Evolutionary conservation across 805 yeast species (phyloP).

Genomic region (Zygosaccharomyces lentus): DNA sequence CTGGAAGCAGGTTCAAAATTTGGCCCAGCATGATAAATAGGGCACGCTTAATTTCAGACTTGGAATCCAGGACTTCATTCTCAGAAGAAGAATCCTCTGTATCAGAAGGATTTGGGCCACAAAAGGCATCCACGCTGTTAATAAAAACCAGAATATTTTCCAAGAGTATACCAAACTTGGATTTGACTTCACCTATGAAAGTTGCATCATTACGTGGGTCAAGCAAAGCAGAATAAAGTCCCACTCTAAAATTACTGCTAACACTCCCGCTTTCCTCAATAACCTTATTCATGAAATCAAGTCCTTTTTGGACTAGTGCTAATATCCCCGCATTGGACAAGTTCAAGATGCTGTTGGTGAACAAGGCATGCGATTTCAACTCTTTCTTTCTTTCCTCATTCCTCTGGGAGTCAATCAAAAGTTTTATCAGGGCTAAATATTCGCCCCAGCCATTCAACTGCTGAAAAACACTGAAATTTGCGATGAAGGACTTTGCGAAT

Average conservation of each 20-base stretch:
- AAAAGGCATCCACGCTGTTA: slow-evolving; percentile 13
- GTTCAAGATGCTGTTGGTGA: slow-evolving; percentile 56
- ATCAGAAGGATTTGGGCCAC: slow-evolving; percentile 1
- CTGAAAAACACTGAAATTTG: slow-evolving; percentile 61
- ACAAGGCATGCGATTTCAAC: slow-evolving; percentile 52
- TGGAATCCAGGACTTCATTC: slow-evolving; percentile 19
- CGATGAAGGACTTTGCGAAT: slow-evolving; percentile 65
- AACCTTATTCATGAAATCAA: slow-evolving; percentile 54
- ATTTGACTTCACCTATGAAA: slow-evolving; percentile 17
- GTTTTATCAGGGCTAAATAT: slow-evolving; percentile 41
- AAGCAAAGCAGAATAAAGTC: slow-evolving; percentile 48
- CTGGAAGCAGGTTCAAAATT: slow-evolving; percentile 67
- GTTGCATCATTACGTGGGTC: slow-evolving; percentile 33
- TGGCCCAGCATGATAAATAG: slow-evolving; percentile 57
- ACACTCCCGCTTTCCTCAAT: slow-evolving; percentile 36
- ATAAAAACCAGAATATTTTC: slow-evolving; percentile 24
- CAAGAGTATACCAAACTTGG: slow-evolving; percentile 27
- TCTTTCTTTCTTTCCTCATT: slow-evolving; percentile 38
- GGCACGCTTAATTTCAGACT: slow-evolving; percentile 36
- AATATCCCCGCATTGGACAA: slow-evolving; percentile 46
- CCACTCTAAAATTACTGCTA: slow-evolving; percentile 44
- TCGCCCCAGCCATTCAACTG: slow-evolving; percentile 55
- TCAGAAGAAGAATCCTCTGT: slow-evolving; percentile 20
- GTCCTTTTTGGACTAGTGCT: slow-evolving; percentile 46
- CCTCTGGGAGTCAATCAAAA: slow-evolving; percentile 37